A percentile compares a stretch with the other conserved stretches of the same genome.
phyloP scores from a whole-genome alignment of 768 basidiomycete species.

The Lanmaoa pseudosensibilis region DNA sequence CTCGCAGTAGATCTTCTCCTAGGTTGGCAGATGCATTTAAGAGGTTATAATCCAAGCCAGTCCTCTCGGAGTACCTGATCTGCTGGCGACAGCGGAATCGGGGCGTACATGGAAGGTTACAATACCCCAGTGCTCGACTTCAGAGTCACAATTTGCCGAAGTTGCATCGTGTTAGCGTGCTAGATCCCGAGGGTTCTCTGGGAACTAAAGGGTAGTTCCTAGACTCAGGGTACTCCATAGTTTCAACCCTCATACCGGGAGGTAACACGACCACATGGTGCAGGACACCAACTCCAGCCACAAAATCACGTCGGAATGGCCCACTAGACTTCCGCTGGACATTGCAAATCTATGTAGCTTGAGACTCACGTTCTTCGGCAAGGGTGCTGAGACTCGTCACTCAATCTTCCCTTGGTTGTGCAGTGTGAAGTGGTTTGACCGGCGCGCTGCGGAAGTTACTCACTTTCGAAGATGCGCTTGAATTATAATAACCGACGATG shows the following conservation, averaged over 20 bases:
- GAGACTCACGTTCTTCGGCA: background rate
- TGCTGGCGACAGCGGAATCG: background rate
- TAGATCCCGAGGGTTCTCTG: background rate
- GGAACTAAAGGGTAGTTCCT: background rate
- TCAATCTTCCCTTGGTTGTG: background rate
- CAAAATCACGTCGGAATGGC: background rate
- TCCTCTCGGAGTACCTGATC: slow-evolving; percentile 3
- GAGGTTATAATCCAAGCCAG: background rate
- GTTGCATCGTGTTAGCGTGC: background rate
- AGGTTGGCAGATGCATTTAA: background rate
- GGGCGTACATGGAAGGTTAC: background rate
- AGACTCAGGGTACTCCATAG: background rate
- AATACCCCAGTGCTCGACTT: no score
- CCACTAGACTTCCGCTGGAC: background rate
- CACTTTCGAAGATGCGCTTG: background rate
- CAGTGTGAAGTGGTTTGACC: background rate
- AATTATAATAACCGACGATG: background rate
- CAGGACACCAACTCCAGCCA: background rate
- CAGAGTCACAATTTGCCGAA: background rate
- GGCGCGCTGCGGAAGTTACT: background rate
- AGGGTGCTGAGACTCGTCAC: background rate
- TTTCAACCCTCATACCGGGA: background rate
- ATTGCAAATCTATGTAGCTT: background rate
- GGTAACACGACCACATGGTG: background rate
- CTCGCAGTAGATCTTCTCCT: background rate